phyloP scores from a whole-genome alignment of 1,284 basidiomycete species.

The Fistulina hepatica region DNA sequence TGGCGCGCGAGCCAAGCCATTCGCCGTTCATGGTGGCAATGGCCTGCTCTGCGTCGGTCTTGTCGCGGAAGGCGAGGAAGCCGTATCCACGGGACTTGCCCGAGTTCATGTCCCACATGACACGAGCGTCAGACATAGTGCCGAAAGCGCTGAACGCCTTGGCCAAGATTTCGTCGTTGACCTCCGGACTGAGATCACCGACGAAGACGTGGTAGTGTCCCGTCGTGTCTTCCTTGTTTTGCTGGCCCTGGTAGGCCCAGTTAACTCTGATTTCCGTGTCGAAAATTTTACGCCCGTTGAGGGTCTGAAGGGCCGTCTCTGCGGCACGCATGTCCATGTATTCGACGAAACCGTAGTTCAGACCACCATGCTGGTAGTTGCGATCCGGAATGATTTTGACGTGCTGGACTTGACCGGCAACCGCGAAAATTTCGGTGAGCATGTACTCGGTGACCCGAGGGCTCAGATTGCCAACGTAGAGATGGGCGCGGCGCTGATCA shows the following conservation, averaged over 20 bases:
- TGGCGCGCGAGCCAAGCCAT: constrained; percentile 95
- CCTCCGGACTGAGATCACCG: constrained; percentile 94
- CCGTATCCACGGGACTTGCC: constrained; percentile 94
- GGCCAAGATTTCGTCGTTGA: constrained; percentile 92
- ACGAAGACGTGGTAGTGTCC: constrained; percentile 97
- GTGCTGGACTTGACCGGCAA: constrained; percentile 89
- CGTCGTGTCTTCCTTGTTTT: constrained; percentile 94
- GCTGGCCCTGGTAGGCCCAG: constrained; percentile 95
- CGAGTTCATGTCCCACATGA: constrained; percentile 99
- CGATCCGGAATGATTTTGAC: constrained; percentile 99
- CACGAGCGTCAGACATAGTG: constrained; percentile 89
- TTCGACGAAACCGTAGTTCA: constrained; percentile 98
- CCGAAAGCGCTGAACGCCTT: constrained; percentile 96
- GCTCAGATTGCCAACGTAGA: constrained; percentile 95
- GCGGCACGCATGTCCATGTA: constrained; percentile 96
- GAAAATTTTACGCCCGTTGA: constrained; percentile 97
- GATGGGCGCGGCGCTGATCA: constrained; percentile 72
- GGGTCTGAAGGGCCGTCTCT: constrained; percentile 91
- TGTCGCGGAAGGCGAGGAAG: constrained; percentile 90
- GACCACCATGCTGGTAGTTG: constrained; percentile 93
- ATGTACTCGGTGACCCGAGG: constrained; percentile 90
- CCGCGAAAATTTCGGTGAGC: constrained; percentile 93
- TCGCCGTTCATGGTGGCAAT: constrained; percentile 99
- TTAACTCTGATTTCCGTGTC: constrained; percentile 96
- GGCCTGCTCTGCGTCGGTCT: constrained; percentile 95